Conservation (phyloP, 2,329 filamentous ascomycete species). For the Aspergillus sp. region DNA sequence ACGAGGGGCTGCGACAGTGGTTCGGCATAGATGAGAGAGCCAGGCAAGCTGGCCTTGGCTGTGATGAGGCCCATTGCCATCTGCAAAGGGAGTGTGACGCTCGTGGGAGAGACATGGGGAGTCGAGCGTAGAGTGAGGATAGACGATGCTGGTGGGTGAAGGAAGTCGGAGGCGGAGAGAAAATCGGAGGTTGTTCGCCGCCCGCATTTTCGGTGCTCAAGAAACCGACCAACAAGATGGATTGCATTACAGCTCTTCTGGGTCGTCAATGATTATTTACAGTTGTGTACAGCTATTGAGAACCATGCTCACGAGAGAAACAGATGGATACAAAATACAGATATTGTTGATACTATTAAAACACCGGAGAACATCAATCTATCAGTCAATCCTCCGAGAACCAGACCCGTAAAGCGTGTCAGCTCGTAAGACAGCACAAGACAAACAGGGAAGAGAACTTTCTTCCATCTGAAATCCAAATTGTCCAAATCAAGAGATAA, state of each 20-base stretch:
- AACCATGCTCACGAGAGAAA: too few species aligned
- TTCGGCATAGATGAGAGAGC: background rate
- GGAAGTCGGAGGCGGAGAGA: background rate
- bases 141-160: background rate
- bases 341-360: constrained; percentile 1
- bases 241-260: too few species aligned
- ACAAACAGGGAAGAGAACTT: constrained; percentile 1
- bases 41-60: background rate
- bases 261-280: too few species aligned
- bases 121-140: background rate
- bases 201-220: background rate
- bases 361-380: constrained; percentile 3
- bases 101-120: constrained; percentile 12
- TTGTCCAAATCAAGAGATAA: constrained; percentile 24
- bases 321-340: too few species aligned
- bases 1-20: background rate
- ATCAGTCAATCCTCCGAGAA: background rate
- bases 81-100: constrained; percentile 8
- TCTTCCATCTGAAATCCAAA: constrained; percentile 10
- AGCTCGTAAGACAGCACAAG: background rate
- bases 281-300: too few species aligned
- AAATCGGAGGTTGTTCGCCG: constrained; percentile 2
- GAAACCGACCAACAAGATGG: background rate
- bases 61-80: constrained; percentile 8
- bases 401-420: too few species aligned